Evolutionary conservation across 768 basidiomycete genomes (phyloP), one percentile per base, ranked within the genome.

Genomic region (Kwoniella europaea): DNA sequence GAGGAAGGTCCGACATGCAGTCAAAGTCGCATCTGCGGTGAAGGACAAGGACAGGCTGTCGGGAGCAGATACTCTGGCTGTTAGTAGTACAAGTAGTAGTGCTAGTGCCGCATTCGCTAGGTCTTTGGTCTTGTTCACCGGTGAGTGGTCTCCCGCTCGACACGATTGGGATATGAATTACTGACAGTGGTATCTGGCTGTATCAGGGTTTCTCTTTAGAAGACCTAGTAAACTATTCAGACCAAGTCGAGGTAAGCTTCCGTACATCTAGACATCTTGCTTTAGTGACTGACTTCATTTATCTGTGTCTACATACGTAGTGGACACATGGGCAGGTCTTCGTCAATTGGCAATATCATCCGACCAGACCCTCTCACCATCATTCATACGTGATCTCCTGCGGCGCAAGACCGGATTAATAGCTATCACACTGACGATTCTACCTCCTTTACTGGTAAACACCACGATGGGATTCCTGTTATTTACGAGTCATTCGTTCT

Each of bases 401-500:
- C 72, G 76, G 18, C 73, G 74, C 18, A 74, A 76, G 65, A 71
- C 72, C 43, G 82, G 75, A 35, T 18, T 65, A 43, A 67, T 77
- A 52, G 76, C 79, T 10, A 57, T 81, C n/a, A 67, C 73, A 1
- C 66, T 77, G 6, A 78, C 79, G 4, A 67, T 83, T 43, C 42
- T 81, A 27, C 82, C 82, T 7, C 82, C 82, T 7, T 67, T 83
- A 18, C n/a, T 78, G 24, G 71, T 83, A 67, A 83, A 83, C 63
- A 75, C 82, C 1, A 70, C 76, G 1, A 73, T 83, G 22, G 82
- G 82, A 3, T 80, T 82, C 55, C 69, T 83, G 27, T 76, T 83
- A 15, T 83, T 80, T 77, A 80, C 79, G 3, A 76, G 76, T 50
- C 82, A 83, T 53, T 79, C 80, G n/a, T 72, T 78, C 58, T 78